phyloP scores from a whole-genome alignment of 1,284 basidiomycete species.

The Phellopilus nigrolimitatus region DNA sequence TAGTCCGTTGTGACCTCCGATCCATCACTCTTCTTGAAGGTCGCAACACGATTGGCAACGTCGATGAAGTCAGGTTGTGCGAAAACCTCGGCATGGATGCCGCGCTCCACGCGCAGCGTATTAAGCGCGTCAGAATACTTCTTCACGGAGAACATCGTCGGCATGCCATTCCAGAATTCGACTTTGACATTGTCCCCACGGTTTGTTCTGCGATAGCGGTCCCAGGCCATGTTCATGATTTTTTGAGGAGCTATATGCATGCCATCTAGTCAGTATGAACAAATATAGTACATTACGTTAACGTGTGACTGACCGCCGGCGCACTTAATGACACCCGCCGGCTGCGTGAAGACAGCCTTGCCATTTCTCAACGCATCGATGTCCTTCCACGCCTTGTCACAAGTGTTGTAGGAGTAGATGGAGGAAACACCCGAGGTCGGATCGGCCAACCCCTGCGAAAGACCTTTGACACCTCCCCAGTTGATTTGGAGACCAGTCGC shows the following conservation, averaged over 20 bases:
- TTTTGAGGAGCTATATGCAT: conserved; percentile 73
- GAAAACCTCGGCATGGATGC: conserved; percentile 77
- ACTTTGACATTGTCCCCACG: conserved; percentile 61
- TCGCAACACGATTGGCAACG: conserved; percentile 65
- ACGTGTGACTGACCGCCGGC: conserved; percentile 64
- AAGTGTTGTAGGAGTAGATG: conserved; percentile 89
- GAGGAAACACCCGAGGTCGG: conserved; percentile 80
- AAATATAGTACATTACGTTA: neutral
- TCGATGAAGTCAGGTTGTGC: conserved; percentile 80
- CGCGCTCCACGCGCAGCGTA: conserved; percentile 71
- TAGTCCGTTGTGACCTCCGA: conserved; percentile 69
- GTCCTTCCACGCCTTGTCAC: conserved; percentile 83
- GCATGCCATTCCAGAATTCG: conserved; percentile 90
- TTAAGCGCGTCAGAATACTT: conserved; percentile 91
- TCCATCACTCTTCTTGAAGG: conserved; percentile 75
- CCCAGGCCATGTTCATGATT: conserved; percentile 95
- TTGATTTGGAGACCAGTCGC: conserved; percentile 87
- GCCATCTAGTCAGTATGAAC: neutral
- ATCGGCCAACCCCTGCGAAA: conserved; percentile 75
- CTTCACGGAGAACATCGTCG: conserved; percentile 88
- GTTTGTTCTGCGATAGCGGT: conserved; percentile 57
- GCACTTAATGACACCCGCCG: conserved; percentile 92
- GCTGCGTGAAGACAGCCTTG: conserved; percentile 93
- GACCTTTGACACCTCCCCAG: conserved; percentile 74
- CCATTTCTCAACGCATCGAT: conserved; percentile 74